Evolutionary conservation across 2,329 filamentous ascomycete genomes (phyloP), one percentile per base, ranked within the genome.

Genomic region (Myotisia sp.): DNA sequence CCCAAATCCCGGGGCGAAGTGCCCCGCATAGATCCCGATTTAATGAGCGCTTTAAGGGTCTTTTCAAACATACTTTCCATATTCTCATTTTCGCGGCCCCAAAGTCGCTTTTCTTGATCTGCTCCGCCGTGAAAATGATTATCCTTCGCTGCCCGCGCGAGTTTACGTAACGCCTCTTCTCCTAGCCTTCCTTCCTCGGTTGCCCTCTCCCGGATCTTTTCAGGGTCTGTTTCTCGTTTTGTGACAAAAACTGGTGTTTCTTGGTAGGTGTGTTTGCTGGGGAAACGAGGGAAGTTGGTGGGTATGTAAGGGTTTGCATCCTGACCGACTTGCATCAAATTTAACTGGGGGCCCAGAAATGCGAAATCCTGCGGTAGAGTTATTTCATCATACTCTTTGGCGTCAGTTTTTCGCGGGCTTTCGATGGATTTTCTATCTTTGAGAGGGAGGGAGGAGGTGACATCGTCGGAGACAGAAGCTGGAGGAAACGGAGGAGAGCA

Each of bases 121-220:
- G 55, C 60, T 18, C 58, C 55, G 9, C 55, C 55, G 33, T 58
- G 59, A 3, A 50, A 47, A 22, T 60, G 51, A 14, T 58, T 56
- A 32, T 61, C 49, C 39, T 62, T 54, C 8, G 57, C 58, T 1
- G 64, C 64, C 17, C 68, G 67, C 3, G 66, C 63, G 48, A 79
- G 57, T 46, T 72, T 76, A 31, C 74, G 60, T 42, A 79, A 52
- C 13, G 74, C 74, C 46, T 76, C 70, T 50, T 79, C 75, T 5
- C 74, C 75, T 39, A 74, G 53, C 29, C 76, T 65, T 9, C 74
- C 74, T 48, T 79, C 75, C 46, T 76, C 67, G 3, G 73, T 76
- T 3, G 74, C 74, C 37, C 67, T 64, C 47, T 79, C 75, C 23
- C 72, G 57, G 29, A 76, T 70, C 42, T 63, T 66, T 23, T 71